These are phyloP conservation scores for Filobasidium uniguttulatum DNA, from an alignment of 1,284 basidiomycete species.

Conservation along the genomic window DNA sequence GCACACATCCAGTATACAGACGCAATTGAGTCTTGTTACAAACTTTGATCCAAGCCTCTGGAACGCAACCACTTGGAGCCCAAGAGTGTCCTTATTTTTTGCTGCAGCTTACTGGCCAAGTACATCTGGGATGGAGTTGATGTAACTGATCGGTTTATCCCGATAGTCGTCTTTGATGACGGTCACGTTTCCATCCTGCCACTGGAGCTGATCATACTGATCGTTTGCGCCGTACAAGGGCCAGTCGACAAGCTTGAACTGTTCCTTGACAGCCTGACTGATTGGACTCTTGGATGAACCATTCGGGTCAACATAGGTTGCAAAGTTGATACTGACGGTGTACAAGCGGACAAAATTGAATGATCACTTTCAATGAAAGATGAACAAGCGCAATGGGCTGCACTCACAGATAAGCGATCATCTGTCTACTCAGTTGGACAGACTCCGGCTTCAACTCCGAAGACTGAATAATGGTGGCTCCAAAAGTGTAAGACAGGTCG, in stretches of 20 bases:
- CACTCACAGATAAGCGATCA: conserved; percentile 30
- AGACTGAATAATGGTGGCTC: conserved; percentile 7
- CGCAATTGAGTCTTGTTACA: no score
- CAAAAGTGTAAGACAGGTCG: conserved; percentile 24
- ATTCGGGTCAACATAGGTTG: conserved; percentile 28
- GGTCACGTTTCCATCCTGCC: conserved; percentile 20
- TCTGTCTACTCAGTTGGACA: conserved; percentile 16
- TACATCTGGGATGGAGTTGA: conserved; percentile 18
- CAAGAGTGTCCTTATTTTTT: no score
- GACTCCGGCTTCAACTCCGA: conserved; percentile 20
- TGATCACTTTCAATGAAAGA: no score
- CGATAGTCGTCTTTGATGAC: conserved; percentile 29
- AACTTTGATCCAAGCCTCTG: no score
- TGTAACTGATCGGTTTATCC: conserved; percentile 22
- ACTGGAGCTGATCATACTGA: conserved; percentile 22
- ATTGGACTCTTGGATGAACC: conserved; percentile 6
- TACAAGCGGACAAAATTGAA: no score
- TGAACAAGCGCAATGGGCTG: no score
- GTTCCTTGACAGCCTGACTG: conserved; percentile 9
- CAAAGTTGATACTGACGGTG: conserved; percentile 28
- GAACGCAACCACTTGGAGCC: no score
- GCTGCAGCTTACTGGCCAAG: conserved; percentile 8
- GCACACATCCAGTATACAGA: no score
- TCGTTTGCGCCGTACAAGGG: conserved; percentile 18
- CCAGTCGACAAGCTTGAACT: conserved; percentile 23